Conservation (phyloP, 2,329 filamentous ascomycete genomes). For the Aspergillus aculeatinus region DNA sequence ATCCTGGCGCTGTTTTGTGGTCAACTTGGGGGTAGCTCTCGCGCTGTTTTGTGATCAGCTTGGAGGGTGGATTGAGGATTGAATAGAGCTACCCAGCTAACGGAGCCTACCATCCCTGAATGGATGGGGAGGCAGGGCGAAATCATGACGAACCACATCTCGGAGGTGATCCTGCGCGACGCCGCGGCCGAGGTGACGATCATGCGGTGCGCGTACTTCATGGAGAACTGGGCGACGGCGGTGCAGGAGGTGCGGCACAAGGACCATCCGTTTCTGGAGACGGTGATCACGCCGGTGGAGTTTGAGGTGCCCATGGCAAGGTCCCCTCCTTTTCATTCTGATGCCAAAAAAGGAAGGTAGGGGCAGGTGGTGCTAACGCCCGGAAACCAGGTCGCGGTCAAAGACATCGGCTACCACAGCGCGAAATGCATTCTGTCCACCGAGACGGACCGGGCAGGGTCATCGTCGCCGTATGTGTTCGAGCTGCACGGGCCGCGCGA, state of each 20-base stretch:
- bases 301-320: slow-evolving; percentile 18
- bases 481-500: slow-evolving; percentile 16
- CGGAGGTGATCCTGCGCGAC: slow-evolving; percentile 12
- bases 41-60: too few relatives aligned
- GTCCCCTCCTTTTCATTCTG: too few relatives aligned
- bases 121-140: slow-evolving; percentile 10
- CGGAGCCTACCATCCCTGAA: neutral
- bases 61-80: too few relatives aligned
- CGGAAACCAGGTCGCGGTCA: slow-evolving; percentile 6
- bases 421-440: slow-evolving; percentile 6
- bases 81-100: neutral
- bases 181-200: slow-evolving; percentile 15
- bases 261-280: slow-evolving; percentile 10
- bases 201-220: slow-evolving; percentile 18
- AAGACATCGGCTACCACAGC: slow-evolving; percentile 12
- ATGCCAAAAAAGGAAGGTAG: too few relatives aligned
- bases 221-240: slow-evolving; percentile 18
- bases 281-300: slow-evolving; percentile 14
- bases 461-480: slow-evolving; percentile 11
- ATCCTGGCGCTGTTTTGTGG: too few relatives aligned
- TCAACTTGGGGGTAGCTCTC: too few relatives aligned
- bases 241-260: slow-evolving; percentile 1
- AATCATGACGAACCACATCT: slow-evolving; percentile 17
- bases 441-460: neutral
- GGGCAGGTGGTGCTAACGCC: too few relatives aligned